A percentile compares a stretch with the other conserved stretches of the same genome.
phyloP scores from a whole-genome alignment of 805 yeast genomes.

The Wickerhamiella sorbophila region DNA sequence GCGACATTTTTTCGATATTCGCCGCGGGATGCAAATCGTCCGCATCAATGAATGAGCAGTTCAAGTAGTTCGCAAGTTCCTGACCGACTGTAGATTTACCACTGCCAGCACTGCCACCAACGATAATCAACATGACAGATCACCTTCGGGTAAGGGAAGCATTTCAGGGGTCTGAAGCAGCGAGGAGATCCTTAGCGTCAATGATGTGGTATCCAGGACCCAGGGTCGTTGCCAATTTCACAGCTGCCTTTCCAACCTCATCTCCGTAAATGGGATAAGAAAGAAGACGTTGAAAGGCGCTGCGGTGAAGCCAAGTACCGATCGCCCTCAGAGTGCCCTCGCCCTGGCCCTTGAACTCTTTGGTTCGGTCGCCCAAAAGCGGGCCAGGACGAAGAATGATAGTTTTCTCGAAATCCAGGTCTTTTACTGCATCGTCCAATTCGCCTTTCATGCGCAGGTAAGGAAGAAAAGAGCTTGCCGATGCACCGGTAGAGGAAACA shows the following conservation, averaged over 20 bases:
- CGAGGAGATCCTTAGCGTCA: conserved; percentile 12
- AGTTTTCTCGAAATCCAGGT: conserved; percentile 51
- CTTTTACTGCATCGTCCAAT: conserved; percentile 52
- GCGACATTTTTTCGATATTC: conserved; percentile 72
- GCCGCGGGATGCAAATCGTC: conserved; percentile 60
- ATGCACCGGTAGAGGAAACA: conserved; percentile 55
- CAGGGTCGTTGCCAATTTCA: conserved; percentile 28
- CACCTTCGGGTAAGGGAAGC: background rate
- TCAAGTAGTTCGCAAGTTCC: conserved; percentile 31
- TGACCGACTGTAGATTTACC: conserved; percentile 77
- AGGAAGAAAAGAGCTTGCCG: conserved; percentile 38
- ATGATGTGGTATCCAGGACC: conserved; percentile 17
- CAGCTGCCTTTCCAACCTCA: conserved; percentile 50
- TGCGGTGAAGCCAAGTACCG: conserved; percentile 23
- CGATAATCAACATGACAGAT: conserved; percentile 25
- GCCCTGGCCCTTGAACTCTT: conserved; percentile 25
- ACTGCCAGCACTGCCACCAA: conserved; percentile 95
- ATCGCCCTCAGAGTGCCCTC: conserved; percentile 25
- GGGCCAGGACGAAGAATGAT: conserved; percentile 69
- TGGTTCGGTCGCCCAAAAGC: conserved; percentile 36
- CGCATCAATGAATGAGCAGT: conserved; percentile 64
- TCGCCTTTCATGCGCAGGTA: conserved; percentile 62
- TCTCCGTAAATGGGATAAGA: conserved; percentile 43
- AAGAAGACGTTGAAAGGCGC: conserved; percentile 21
- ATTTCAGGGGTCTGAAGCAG: conserved; percentile 3